Evolutionary conservation across 139 green algal genomes (phyloP), one percentile per base, ranked within the genome.

Genomic region (Gonium pectorale): DNA sequence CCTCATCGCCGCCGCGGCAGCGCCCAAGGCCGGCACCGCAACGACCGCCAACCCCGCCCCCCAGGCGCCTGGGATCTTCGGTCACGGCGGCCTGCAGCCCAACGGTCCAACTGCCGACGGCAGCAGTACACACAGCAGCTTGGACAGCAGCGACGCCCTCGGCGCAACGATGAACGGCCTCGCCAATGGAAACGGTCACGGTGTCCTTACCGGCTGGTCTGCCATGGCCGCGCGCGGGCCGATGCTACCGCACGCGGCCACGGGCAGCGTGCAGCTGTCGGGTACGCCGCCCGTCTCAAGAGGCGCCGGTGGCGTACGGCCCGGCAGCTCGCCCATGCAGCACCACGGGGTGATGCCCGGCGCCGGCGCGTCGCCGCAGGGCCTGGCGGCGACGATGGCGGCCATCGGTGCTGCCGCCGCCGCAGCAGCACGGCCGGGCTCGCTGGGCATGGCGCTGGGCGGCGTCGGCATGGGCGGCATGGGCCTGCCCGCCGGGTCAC

Each of bases 1-100:
- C 29, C 46, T 84, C 3, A 83, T 83, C 41, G 78, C 78, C 49
- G 79, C 79, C 35, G 79, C 79, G 33, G 79, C 79, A 22, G 79
- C 33, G n/a, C 44, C 40, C 79, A 67, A 77, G 27, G 5, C 35
- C 75, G n/a, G 21, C 41, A 41, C 59, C 60, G 17, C 9, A 7
- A 40, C n/a, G 21, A 15, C 35, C 13, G 64, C 22, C 35, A 21
- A 19, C n/a, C 5, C n/a, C 37, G 35, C 37, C 37, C 11, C 64
- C n/a, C 37, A n/a, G n/a, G n/a, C n/a, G n/a, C n/a, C n/a, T n/a
- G n/a, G n/a, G n/a, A n/a, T n/a, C n/a, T n/a, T n/a, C n/a, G n/a
- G n/a, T n/a, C n/a, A n/a, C n/a, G n/a, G n/a, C n/a, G n/a, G n/a
- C n/a, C n/a, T n/a, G n/a, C n/a, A n/a, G n/a, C n/a, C n/a, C n/a